phyloP scores from a whole-genome alignment of 2,329 filamentous ascomycete genomes.

The Rutstroemia sydowiana region DNA sequence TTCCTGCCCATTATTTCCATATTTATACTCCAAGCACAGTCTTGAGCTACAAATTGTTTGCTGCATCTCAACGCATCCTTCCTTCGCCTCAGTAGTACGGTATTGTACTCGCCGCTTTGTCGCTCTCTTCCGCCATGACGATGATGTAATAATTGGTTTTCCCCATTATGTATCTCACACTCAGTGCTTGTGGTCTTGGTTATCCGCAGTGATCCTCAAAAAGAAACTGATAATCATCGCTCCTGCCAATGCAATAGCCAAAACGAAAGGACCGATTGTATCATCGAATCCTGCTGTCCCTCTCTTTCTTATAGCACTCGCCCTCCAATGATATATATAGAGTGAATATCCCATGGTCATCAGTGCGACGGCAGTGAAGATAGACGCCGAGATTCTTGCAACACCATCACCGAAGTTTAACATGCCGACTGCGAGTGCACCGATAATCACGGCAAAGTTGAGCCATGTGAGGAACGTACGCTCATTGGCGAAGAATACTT shows the following conservation, averaged over 20 bases:
- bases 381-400: slow-evolving; percentile 85
- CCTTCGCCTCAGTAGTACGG: too few species aligned
- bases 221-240: slow-evolving; percentile 97
- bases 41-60: too few species aligned
- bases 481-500: slow-evolving; percentile 99
- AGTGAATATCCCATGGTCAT: slow-evolving; percentile 92
- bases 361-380: slow-evolving; percentile 94
- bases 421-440: slow-evolving; percentile 90
- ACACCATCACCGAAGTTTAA: slow-evolving; percentile 96
- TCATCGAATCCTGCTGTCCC: slow-evolving; percentile 97
- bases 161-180: too few species aligned
- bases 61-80: too few species aligned
- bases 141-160: too few species aligned
- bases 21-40: too few species aligned
- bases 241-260: slow-evolving; percentile 77
- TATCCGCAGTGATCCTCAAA: slow-evolving; percentile 50
- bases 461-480: slow-evolving; percentile 99
- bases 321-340: slow-evolving; percentile 94
- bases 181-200: slow-evolving; percentile 3
- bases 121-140: too few species aligned
- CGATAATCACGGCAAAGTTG: slow-evolving; percentile 98
- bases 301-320: slow-evolving; percentile 81
- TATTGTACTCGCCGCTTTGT: too few species aligned
- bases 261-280: slow-evolving; percentile 82
- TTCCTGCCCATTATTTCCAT: too few species aligned